These are phyloP conservation scores for Starmerella floricola DNA, from an alignment of 805 yeast genomes.

Conservation along the genomic window DNA sequence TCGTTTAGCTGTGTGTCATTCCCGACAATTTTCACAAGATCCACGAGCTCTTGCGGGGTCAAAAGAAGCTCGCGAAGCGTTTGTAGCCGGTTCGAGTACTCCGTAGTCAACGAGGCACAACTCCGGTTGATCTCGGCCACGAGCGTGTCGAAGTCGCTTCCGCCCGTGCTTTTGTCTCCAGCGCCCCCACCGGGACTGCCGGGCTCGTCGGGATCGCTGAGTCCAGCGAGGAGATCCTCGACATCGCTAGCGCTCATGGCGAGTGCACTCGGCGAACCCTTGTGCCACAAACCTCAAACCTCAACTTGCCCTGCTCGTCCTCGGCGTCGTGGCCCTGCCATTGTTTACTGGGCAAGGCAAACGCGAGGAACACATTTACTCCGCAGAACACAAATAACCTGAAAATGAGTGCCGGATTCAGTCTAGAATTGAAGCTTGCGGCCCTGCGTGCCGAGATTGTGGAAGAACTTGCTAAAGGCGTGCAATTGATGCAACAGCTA, in stretches of 20 bases:
- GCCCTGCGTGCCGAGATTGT: not conserved
- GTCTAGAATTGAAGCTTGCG: not conserved
- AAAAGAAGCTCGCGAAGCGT: not conserved
- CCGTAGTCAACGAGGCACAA: not conserved
- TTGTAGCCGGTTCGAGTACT: not conserved
- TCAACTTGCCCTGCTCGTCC: not conserved
- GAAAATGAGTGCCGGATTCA: not conserved
- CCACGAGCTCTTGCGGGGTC: constrained; percentile 2
- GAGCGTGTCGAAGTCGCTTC: not conserved
- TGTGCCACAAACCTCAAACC: no score
- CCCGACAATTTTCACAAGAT: not conserved
- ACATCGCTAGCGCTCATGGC: constrained; percentile 8
- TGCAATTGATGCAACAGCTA: constrained; percentile 6
- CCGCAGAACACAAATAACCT: no score
- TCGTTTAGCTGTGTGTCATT: not conserved
- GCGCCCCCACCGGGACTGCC: not conserved
- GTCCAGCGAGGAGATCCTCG: constrained; percentile 33
- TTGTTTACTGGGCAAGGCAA: not conserved
- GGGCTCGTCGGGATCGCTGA: constrained; percentile 24
- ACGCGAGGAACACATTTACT: no score
- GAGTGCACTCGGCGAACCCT: no score
- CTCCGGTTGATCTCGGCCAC: not conserved
- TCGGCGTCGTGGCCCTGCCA: not conserved
- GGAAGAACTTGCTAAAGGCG: constrained; percentile 4
- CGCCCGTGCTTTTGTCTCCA: not conserved